Evolutionary conservation across 192 early-diverging fungal species (phyloP).

Genomic region (Coemansia asiatica): DNA sequence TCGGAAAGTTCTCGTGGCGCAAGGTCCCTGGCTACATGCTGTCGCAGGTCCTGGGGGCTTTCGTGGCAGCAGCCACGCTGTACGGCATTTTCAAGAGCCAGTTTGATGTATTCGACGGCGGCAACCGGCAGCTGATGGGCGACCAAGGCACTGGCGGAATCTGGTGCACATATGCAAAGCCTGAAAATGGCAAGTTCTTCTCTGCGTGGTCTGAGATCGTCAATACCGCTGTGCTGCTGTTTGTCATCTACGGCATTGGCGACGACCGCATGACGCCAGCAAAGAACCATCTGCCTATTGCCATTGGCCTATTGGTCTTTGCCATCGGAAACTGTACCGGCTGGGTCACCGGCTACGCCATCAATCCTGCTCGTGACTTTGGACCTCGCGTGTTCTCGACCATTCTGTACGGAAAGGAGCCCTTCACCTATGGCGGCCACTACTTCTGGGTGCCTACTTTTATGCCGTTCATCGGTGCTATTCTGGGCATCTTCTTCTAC

Average conservation of each 20-base stretch:
- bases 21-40: conserved; percentile 67
- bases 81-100: conserved; percentile 64
- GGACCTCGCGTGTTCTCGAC: conserved; percentile 74
- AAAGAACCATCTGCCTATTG: conserved; percentile 57
- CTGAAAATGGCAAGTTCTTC: conserved; percentile 56
- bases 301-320: conserved; percentile 62
- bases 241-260: conserved; percentile 63
- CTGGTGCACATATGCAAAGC: conserved; percentile 65
- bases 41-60: conserved; percentile 71
- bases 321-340: conserved; percentile 66
- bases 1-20: conserved; percentile 67
- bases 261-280: conserved; percentile 62
- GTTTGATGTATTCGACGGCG: conserved; percentile 59
- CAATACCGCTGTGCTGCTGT: conserved; percentile 66
- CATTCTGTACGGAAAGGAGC: conserved; percentile 63
- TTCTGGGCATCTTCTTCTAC: conserved; percentile 60
- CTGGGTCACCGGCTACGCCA: conserved; percentile 66
- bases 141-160: conserved; percentile 59
- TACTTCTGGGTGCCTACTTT: conserved; percentile 74
- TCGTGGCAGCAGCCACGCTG: conserved; percentile 67
- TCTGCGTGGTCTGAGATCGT: conserved; percentile 66
- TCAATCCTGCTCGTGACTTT: conserved; percentile 81
- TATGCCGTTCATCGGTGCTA: conserved; percentile 67
- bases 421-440: conserved; percentile 67
- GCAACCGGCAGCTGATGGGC: conserved; percentile 52